Conservation (phyloP, 1,139 yeast genomes). For the Debaryomycetaceae sp. region DNA sequence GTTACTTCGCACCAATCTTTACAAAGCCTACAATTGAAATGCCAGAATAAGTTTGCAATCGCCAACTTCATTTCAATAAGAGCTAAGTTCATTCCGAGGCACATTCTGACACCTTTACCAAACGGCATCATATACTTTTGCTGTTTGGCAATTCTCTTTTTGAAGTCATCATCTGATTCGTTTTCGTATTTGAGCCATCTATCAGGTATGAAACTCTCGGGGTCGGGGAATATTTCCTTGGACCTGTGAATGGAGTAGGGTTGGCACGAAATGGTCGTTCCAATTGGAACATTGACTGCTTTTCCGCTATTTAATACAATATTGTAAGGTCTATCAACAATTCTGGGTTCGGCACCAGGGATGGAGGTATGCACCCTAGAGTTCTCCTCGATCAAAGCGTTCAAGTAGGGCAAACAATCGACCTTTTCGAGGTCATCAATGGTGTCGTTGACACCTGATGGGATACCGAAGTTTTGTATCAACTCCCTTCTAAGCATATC, state of each 20-base stretch:
- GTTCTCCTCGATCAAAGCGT: conserved; percentile 58
- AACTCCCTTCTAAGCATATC: conserved; percentile 43
- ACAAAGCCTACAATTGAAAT: conserved; percentile 36
- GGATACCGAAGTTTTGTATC: conserved; percentile 25
- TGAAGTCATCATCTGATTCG: conserved; percentile 33
- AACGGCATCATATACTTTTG: conserved; percentile 60
- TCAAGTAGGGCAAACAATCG: conserved; percentile 52
- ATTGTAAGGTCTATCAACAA: conserved; percentile 31
- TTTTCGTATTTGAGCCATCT: conserved; percentile 51
- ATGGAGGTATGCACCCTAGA: conserved; percentile 65
- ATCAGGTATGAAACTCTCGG: conserved; percentile 54
- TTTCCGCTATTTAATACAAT: conserved; percentile 18
- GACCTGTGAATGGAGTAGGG: conserved; percentile 66
- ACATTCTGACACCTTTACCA: conserved; percentile 76
- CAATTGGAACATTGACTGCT: conserved; percentile 42
- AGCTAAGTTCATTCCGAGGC: conserved; percentile 70
- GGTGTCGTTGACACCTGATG: conserved; percentile 19
- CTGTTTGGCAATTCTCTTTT: conserved; percentile 41
- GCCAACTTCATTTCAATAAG: conserved; percentile 62
- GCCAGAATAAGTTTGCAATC: conserved; percentile 52
- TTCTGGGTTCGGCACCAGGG: conserved; percentile 72
- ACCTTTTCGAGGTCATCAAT: conserved; percentile 36
- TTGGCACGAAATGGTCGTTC: conserved; percentile 59
- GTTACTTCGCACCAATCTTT: conserved; percentile 42
- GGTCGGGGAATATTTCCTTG: conserved; percentile 45